A percentile compares a stretch with the other conserved stretches of the same genome.
Evolutionary conservation across 768 basidiomycete species (phyloP).

Genomic region (Auricularia sp.): DNA sequence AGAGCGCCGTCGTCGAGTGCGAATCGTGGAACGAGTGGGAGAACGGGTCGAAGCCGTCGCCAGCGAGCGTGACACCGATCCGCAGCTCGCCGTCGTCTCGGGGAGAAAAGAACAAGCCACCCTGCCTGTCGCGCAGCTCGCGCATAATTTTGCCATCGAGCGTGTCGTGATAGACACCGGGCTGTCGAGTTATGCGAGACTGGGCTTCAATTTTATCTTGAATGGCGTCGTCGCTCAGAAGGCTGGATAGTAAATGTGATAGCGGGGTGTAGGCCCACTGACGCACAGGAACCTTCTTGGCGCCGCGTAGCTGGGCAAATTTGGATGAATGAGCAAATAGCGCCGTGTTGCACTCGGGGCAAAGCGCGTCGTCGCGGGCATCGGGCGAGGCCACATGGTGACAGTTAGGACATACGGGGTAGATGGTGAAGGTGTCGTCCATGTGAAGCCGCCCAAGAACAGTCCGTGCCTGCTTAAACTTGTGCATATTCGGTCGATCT

Average conservation of each 20-base stretch:
- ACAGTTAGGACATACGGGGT: conserved; percentile 1
- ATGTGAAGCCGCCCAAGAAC: neutral
- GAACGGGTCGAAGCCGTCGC: neutral
- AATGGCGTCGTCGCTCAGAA: neutral
- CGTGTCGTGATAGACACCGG: no score
- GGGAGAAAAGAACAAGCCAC: no score
- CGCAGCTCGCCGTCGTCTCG: no score
- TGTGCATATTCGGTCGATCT: no score
- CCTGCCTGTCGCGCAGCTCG: no score
- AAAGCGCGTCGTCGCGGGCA: neutral
- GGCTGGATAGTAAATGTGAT: neutral
- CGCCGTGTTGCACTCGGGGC: neutral
- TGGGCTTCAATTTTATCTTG: neutral
- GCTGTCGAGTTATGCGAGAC: no score
- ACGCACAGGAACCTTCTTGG: no score
- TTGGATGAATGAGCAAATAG: no score
- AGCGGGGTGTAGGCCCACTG: neutral
- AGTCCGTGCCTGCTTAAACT: no score
- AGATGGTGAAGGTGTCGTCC: neutral
- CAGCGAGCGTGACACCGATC: neutral
- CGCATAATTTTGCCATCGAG: no score
- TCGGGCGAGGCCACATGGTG: neutral
- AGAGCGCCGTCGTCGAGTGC: neutral
- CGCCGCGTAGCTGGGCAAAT: no score
- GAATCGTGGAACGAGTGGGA: neutral